Evolutionary conservation across 169 alveolate species (phyloP).

Genomic region (Plasmodium inui): DNA sequence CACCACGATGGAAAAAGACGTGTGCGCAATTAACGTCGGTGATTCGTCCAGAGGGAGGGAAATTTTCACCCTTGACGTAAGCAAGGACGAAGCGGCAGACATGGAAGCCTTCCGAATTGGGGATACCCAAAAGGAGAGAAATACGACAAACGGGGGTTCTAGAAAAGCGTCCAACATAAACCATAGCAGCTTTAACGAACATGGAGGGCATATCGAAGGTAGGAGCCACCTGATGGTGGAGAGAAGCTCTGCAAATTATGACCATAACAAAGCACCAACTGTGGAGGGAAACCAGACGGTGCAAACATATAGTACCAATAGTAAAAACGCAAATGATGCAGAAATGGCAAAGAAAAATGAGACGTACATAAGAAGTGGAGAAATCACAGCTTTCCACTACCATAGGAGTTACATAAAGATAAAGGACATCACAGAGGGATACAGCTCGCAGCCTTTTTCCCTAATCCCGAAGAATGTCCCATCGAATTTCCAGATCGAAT

Average conservation of each 20-base stretch:
- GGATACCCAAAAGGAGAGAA: background rate
- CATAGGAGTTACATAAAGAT: constrained; percentile 72
- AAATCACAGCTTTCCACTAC: constrained; percentile 74
- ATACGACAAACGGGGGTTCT: background rate
- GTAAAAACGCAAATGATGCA: background rate
- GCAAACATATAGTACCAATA: background rate
- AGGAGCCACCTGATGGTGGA: background rate
- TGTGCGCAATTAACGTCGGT: background rate
- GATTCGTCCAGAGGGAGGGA: background rate
- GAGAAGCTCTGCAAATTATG: background rate
- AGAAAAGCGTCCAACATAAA: background rate
- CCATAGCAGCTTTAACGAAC: background rate
- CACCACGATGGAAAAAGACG: constrained; percentile 7
- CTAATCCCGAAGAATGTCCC: constrained; percentile 85
- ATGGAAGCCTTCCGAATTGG: background rate
- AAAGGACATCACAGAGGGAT: constrained; percentile 53
- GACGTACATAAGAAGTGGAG: constrained; percentile 76
- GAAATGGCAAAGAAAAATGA: background rate
- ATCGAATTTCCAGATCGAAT: constrained; percentile 81
- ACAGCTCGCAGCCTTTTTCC: constrained; percentile 80
- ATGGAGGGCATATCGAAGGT: background rate
- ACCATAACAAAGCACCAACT: background rate
- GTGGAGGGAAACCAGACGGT: background rate
- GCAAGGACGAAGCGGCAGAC: background rate
- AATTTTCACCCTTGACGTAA: background rate